A percentile compares a stretch with the other conserved stretches of the same genome.
Conservation (phyloP, 2,329 filamentous ascomycete species). For the Fusarium incarnatum region DNA sequence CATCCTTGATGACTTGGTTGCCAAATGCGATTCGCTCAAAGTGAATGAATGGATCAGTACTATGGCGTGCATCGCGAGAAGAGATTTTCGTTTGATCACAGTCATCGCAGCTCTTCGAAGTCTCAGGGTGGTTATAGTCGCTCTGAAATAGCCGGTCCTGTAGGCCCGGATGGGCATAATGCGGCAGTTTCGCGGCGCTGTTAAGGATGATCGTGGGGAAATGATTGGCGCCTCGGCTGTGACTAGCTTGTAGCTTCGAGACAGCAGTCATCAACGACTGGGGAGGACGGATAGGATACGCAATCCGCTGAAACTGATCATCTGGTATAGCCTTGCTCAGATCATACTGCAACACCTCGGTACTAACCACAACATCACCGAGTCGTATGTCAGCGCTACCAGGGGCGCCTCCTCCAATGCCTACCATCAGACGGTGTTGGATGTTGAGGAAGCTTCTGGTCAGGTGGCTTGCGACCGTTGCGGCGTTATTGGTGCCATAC, state of each 20-base stretch:
- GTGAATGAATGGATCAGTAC: background rate
- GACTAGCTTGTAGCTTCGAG: conserved; percentile 21
- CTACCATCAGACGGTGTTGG: conserved; percentile 35
- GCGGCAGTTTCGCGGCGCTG: rapidly evolving
- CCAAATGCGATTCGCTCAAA: conserved; percentile 46
- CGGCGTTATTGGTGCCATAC: conserved; percentile 42
- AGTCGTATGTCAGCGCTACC: conserved; percentile 35
- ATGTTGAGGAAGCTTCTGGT: conserved; percentile 56
- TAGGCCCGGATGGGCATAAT: background rate
- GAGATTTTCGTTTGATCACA: background rate
- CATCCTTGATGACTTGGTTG: conserved; percentile 53
- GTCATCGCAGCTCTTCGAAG: rapidly evolving
- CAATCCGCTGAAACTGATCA: conserved; percentile 6
- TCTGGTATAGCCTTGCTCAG: conserved; percentile 31
- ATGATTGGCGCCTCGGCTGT: background rate
- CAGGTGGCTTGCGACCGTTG: conserved; percentile 39
- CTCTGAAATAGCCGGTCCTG: conserved; percentile 9
- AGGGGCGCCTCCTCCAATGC: conserved; percentile 40
- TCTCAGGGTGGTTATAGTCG: background rate
- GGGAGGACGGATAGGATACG: background rate
- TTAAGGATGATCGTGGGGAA: background rate
- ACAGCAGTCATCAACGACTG: background rate
- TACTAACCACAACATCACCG: conserved; percentile 46
- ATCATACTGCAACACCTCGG: conserved; percentile 44
- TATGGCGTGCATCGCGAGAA: rapidly evolving